Conservation (phyloP, 2,329 filamentous ascomycete genomes). For the Colletotrichum echinochloae region DNA sequence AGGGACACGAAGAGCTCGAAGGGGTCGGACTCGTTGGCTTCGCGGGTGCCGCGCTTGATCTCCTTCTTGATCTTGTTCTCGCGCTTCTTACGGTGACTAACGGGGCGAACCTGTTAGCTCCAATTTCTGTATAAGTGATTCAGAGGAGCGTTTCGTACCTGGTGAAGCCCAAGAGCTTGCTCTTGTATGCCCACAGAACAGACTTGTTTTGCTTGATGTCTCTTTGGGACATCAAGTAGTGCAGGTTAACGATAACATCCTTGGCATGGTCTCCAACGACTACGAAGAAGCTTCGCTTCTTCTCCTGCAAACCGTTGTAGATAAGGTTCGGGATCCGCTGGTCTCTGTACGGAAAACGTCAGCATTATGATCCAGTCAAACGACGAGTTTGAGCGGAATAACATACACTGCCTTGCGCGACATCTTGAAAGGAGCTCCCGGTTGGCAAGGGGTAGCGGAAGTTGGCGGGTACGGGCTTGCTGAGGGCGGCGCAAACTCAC, state of each 20-base stretch:
- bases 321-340: conserved; percentile 92
- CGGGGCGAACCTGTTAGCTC: conserved; percentile 23
- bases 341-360: conserved; percentile 67
- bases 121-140: background rate
- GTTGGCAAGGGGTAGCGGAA: conserved; percentile 15
- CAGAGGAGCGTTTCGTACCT: conserved; percentile 58
- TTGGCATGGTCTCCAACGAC: conserved; percentile 94
- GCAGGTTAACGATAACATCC: conserved; percentile 93
- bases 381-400: too few relatives aligned
- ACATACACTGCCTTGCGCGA: conserved; percentile 69
- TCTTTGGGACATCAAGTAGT: conserved; percentile 91
- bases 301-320: conserved; percentile 91
- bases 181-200: conserved; percentile 98
- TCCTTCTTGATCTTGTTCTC: conserved; percentile 99
- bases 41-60: conserved; percentile 92
- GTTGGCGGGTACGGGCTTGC: conserved; percentile 26
- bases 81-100: conserved; percentile 93
- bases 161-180: conserved; percentile 93
- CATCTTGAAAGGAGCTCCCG: conserved; percentile 56
- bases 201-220: conserved; percentile 93
- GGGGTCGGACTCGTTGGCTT: conserved; percentile 91
- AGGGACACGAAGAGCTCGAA: conserved; percentile 98
- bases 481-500: conserved; percentile 19
- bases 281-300: conserved; percentile 98
- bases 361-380: background rate